Base-by-base conservation (phyloP, 257 asterid genomes). In the Nicotiana otophora region DNA sequence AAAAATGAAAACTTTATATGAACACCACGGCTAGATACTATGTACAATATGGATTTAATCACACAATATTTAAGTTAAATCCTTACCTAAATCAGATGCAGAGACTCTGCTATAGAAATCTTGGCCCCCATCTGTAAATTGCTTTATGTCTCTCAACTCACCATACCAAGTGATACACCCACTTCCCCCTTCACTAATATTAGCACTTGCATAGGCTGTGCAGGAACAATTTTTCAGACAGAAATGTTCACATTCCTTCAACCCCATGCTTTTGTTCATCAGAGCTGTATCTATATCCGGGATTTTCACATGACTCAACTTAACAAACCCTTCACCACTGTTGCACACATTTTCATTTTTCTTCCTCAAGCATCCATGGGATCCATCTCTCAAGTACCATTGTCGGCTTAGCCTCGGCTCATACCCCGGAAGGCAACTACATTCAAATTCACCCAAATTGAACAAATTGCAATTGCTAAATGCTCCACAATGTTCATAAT, bases 111-210 rank as follows among this genome's bases (percentile, higher is more conserved):
- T 36, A 76, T 81, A 86, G 15, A 88, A 74, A 74, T 86, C 91
- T 63, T 85, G 91, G 70, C 85, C 88, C 4, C 83, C 88, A 67
- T 84, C 58, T 62, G 85, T 67, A 46, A 86, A 86, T 54, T 78
- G 84, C 84, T 87, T 87, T 16, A 82, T 81, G 78, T 88, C 91
- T 30, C 23, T 34, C 82, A 88, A 65, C 30, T 83, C 83, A 5
- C 86, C 88, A 10, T 84, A 81, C 91, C 91, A 89, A 80, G 84
- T 67, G 72, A 89, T 28, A 86, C 91, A 89, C 60, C 91, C 91
- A 42, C 81, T 84, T 48, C 82, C 86, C 7, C 88, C 86, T 11
- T 17, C 81, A 77, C 83, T 87, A n/a, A 87, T 80, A 46, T 88
- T 85, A 19, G 88, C 84, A 60, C 80, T 81, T 17, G 90, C 69